A percentile compares a stretch with the other conserved stretches of the same genome.
Evolutionary conservation across 768 basidiomycete species (phyloP).

Genomic region (Pleurotus tuoliensis): DNA sequence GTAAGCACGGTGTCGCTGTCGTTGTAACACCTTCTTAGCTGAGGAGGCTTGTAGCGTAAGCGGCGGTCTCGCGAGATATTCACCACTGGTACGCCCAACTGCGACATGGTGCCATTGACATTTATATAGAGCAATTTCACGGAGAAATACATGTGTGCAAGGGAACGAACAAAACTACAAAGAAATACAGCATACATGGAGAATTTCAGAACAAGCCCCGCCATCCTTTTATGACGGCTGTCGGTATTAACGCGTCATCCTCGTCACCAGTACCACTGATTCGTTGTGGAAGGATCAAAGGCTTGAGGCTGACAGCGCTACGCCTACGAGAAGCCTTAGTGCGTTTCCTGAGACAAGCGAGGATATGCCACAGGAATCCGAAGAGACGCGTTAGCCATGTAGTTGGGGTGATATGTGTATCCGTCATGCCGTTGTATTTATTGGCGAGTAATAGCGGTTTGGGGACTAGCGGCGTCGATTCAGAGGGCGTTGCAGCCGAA

Average conservation of each 20-base stretch:
- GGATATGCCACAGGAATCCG: neutral
- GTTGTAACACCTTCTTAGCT: too few relatives aligned
- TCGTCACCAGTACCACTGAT: neutral
- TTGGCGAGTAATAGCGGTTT: neutral
- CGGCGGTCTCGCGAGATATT: too few relatives aligned
- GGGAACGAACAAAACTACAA: neutral
- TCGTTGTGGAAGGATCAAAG: neutral
- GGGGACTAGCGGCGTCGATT: constrained; percentile 15
- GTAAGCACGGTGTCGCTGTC: too few relatives aligned
- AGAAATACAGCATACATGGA: neutral
- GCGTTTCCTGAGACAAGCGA: neutral
- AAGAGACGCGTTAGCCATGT: neutral
- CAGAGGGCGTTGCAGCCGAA: constrained; percentile 27
- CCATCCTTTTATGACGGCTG: neutral
- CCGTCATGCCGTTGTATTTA: neutral
- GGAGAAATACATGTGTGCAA: neutral
- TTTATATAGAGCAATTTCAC: neutral
- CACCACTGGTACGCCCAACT: neutral
- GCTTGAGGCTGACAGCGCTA: neutral
- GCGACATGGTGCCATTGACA: neutral
- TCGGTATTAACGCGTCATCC: neutral
- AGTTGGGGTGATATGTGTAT: neutral
- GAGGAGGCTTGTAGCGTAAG: too few relatives aligned
- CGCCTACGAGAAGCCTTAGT: neutral
- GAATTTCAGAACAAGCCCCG: neutral